Evolutionary conservation across 345 rosid species (phyloP).

Genomic region (Rhizophora apiculata): DNA sequence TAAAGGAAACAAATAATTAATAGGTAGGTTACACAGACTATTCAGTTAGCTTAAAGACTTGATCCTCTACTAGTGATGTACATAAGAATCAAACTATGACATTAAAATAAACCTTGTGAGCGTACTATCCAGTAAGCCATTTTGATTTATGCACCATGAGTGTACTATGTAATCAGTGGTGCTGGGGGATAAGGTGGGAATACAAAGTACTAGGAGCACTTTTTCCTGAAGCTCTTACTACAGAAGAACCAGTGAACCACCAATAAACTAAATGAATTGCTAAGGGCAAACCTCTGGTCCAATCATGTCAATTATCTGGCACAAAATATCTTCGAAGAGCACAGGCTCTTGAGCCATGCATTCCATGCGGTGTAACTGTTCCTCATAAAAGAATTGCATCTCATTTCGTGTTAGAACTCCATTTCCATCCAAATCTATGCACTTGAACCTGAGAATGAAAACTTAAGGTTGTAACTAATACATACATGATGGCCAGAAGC

Average conservation of each 20-base stretch:
- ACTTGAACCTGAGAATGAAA: constrained; percentile 66
- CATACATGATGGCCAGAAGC: too few species aligned
- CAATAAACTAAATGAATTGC: constrained; percentile 8
- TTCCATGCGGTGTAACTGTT: constrained; percentile 95
- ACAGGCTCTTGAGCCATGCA: constrained; percentile 97
- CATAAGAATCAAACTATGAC: neutral
- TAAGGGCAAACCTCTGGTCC: constrained; percentile 63
- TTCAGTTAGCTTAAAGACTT: neutral
- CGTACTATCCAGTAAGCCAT: neutral
- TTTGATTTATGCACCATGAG: neutral
- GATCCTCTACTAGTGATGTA: neutral
- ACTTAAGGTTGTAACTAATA: constrained; percentile 12
- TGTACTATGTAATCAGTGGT: too few species aligned
- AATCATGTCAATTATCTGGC: constrained; percentile 94
- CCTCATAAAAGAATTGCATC: constrained; percentile 90
- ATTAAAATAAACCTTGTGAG: neutral
- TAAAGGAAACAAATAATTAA: neutral
- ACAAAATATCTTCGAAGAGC: constrained; percentile 84
- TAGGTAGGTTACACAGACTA: neutral
- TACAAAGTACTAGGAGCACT: neutral
- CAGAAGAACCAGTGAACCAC: neutral
- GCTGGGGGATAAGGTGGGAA: too few species aligned
- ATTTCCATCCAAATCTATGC: constrained; percentile 94
- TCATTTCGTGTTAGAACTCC: constrained; percentile 78
- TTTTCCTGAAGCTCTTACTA: constrained; percentile 2